Conservation (phyloP, 768 basidiomycete genomes). For the Dendrothele bispora region DNA sequence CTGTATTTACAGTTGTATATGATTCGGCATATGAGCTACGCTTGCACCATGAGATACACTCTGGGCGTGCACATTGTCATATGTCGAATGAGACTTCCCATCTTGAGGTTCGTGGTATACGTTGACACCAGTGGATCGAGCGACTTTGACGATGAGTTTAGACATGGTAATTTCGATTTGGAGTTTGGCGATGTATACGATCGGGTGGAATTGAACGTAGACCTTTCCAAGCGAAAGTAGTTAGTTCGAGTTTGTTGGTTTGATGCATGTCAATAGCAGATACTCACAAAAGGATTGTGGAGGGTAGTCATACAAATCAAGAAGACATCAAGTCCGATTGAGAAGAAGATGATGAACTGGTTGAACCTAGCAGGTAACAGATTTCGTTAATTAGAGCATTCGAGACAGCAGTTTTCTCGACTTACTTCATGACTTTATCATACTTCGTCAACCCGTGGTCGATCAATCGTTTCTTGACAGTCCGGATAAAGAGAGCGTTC, state of each 20-base stretch:
- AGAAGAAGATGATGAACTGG: neutral
- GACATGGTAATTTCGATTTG: slow-evolving; percentile 5
- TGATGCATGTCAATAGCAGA: neutral
- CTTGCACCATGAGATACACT: too few relatives aligned
- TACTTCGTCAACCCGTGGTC: neutral
- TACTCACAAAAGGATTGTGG: neutral
- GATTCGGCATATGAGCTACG: too few relatives aligned
- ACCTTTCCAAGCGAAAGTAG: neutral
- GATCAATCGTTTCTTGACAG: neutral
- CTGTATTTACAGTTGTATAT: too few relatives aligned
- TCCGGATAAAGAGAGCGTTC: neutral
- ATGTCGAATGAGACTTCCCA: too few relatives aligned
- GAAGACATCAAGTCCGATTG: neutral
- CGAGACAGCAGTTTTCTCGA: neutral
- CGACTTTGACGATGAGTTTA: slow-evolving; percentile 1
- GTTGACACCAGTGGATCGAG: slow-evolving; percentile 1
- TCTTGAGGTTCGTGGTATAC: too few relatives aligned
- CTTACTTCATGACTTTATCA: too few relatives aligned
- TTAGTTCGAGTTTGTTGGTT: neutral
- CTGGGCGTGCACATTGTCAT: too few relatives aligned
- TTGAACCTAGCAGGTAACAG: neutral
- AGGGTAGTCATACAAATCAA: neutral
- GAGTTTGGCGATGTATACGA: slow-evolving; percentile 4
- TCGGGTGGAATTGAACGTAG: neutral
- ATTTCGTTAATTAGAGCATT: neutral